Percentiles rank a stretch among this genome's conserved stretches.
Evolutionary conservation across 2,329 filamentous ascomycete species (phyloP).

Genomic region (Coniochaeta prunicola): DNA sequence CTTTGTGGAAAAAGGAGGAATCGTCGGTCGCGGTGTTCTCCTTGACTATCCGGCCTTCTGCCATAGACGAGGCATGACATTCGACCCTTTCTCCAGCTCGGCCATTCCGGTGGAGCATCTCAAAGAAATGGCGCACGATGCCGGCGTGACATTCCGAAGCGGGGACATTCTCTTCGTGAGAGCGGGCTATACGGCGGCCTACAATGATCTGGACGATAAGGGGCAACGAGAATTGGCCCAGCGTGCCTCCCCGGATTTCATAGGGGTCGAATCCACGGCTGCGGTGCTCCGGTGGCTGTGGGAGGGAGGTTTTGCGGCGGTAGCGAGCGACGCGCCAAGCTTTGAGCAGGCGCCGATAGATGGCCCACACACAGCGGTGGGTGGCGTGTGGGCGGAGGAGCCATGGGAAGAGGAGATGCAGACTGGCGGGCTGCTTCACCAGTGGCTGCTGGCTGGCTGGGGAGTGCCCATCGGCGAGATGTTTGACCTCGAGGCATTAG

Average conservation of each 20-base stretch:
- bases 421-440: not conserved
- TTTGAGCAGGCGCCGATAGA: not conserved
- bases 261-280: no score
- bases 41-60: constrained; percentile 28
- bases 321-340: not conserved
- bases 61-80: constrained; percentile 2
- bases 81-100: constrained; percentile 7
- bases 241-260: no score
- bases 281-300: not conserved
- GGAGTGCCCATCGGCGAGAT: not conserved
- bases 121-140: constrained; percentile 23
- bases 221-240: not conserved
- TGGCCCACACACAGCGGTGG: not conserved
- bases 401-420: not conserved
- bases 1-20: constrained; percentile 27
- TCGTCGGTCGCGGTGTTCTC: constrained; percentile 38
- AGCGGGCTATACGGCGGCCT: constrained; percentile 24
- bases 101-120: constrained; percentile 19
- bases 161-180: constrained; percentile 31
- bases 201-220: constrained; percentile 14
- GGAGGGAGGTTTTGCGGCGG: not conserved
- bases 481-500: not conserved
- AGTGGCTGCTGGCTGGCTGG: not conserved
- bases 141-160: constrained; percentile 17
- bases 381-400: not conserved